These are phyloP conservation scores for Debaryomyces nepalensis DNA, from an alignment of 1,139 yeast species.

Conservation along the genomic window DNA sequence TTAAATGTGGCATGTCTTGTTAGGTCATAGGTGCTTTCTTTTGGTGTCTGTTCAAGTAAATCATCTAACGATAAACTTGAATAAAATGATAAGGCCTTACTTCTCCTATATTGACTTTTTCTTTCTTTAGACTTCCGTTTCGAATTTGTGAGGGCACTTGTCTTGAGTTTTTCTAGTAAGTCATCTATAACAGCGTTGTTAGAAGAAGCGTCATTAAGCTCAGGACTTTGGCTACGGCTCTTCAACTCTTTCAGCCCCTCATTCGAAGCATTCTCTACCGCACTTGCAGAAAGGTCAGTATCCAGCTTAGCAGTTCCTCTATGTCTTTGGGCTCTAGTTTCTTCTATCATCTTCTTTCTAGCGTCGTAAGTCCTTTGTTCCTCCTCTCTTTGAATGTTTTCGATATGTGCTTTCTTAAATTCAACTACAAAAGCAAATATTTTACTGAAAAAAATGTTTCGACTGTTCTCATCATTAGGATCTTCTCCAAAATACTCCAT, in stretches of 20 bases:
- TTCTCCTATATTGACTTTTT: constrained; percentile 31
- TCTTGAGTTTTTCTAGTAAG: constrained; percentile 42
- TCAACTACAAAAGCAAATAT: constrained; percentile 44
- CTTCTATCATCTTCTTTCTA: constrained; percentile 41
- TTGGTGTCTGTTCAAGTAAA: constrained; percentile 14
- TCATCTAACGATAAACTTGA: constrained; percentile 36
- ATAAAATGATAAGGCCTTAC: constrained; percentile 43
- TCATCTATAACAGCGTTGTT: constrained; percentile 42
- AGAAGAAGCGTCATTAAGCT: constrained; percentile 5
- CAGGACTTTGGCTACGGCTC: constrained; percentile 12
- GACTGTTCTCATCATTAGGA: constrained; percentile 54
- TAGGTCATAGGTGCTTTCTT: not conserved
- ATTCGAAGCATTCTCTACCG: constrained; percentile 18
- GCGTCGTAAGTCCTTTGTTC: constrained; percentile 47
- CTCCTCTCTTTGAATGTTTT: constrained; percentile 52
- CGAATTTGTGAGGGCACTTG: constrained; percentile 31
- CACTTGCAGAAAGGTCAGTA: constrained; percentile 18
- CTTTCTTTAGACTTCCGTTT: constrained; percentile 23
- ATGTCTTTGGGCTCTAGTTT: constrained; percentile 19
- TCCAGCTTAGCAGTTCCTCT: constrained; percentile 15
- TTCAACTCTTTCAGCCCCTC: constrained; percentile 17
- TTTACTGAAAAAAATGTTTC: constrained; percentile 44
- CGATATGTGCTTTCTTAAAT: constrained; percentile 51
- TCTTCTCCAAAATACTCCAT: constrained; percentile 89
- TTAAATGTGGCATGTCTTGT: constrained; percentile 5